Evolutionary conservation across 768 basidiomycete species (phyloP), one percentile per base, ranked within the genome.

Genomic region (Suillus plorans): DNA sequence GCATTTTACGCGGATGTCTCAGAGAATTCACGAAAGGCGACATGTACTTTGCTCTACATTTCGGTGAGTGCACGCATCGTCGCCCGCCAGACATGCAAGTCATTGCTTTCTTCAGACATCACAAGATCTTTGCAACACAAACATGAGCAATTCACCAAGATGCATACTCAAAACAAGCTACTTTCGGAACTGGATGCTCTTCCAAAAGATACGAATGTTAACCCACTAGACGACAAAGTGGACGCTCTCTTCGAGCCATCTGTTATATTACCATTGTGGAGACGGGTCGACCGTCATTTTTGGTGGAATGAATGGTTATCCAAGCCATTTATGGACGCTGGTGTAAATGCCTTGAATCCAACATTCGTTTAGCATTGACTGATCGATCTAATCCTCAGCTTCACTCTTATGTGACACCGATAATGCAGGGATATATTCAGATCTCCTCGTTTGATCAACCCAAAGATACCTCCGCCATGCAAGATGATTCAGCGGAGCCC

Each of bases 221-320:
- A 63, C 67, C 65, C 65, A 70, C 70, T 44, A 69, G 77, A 70
- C 45, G 79, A 75, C 56, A 81, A 81, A 39, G 76, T 83, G 16
- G 83, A 88, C 56, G 78, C 83, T 9, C 76, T 91, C 28, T 80
- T 82, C 14, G 95, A 97, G 73, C 93, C 94, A 0, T 82, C 86
- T 66, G 80, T 89, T 0, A 87, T 86, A 0, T 82, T 96, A 16
- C 96, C 97, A 0, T 82, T 98, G 4, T 98, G 97, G 95, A 84
- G 95, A 34, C 82, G 95, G 14, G 92, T 95, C 1, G 94, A 98
- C 69, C 84, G 85, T 56, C 89, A 91, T 50, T 99, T 94, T 74
- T 99, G 95, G 92, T 99, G 95, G 94, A 99, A 99, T 71, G 92
- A 95, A 70, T 88, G 87, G 83, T 82, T 99, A 64, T 83, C 86